These are phyloP conservation scores for Picea mariana DNA, from an alignment of 83 land plant genomes.

Conservation along the genomic window DNA sequence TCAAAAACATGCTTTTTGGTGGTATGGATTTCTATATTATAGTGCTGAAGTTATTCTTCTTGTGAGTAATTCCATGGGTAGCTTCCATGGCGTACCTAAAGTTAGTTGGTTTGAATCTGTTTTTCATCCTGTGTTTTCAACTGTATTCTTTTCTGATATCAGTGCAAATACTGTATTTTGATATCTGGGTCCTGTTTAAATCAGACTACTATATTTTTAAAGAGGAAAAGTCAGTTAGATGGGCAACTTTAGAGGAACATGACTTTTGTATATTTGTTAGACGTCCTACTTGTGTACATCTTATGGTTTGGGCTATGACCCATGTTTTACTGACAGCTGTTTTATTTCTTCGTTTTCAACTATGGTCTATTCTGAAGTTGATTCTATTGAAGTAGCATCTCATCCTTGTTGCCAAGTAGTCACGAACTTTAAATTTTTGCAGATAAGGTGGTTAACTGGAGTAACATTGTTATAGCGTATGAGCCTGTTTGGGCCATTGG, in stretches of 20 bases:
- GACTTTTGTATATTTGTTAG: too few species aligned
- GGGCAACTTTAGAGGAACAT: background rate
- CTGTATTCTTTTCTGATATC: background rate
- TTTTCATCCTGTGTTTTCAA: background rate
- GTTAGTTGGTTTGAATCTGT: too few species aligned
- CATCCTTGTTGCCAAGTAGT: background rate
- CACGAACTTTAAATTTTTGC: slow-evolving; percentile 22
- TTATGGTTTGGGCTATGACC: too few species aligned
- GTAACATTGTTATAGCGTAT: slow-evolving; percentile 84
- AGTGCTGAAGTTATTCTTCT: too few species aligned
- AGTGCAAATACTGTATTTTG: background rate
- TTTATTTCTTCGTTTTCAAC: background rate
- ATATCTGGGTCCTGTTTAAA: background rate
- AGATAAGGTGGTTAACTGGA: slow-evolving; percentile 70
- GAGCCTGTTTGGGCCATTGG: slow-evolving; percentile 99
- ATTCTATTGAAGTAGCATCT: background rate
- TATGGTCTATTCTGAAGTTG: background rate
- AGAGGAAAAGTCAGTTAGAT: slow-evolving; percentile 1
- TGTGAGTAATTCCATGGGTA: too few species aligned
- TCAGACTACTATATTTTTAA: background rate
- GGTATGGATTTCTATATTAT: background rate
- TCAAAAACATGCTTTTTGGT: background rate
- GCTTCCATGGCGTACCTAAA: too few species aligned
- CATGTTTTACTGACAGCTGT: background rate
- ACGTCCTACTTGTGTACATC: too few species aligned